Conservation (phyloP, 2,329 filamentous ascomycete genomes). For the Cercospora sesami region DNA sequence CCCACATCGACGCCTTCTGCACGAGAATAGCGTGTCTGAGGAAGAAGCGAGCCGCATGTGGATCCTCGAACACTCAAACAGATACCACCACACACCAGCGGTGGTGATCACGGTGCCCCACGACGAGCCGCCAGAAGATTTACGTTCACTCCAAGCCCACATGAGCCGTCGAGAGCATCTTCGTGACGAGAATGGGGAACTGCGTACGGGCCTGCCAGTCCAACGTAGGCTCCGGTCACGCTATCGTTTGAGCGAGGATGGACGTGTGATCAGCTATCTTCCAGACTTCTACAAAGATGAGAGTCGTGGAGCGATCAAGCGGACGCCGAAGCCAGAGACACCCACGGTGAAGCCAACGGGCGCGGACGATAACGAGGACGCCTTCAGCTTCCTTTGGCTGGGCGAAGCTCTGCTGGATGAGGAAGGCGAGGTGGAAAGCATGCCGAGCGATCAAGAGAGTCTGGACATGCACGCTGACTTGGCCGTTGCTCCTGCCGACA, state of each 20-base stretch:
- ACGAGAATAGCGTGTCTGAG: neutral
- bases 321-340: neutral
- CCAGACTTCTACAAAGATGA: slow-evolving; percentile 4
- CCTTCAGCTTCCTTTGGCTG: neutral
- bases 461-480: neutral
- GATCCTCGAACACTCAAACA: neutral
- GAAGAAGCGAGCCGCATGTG: neutral
- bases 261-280: neutral
- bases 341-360: neutral
- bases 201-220: neutral
- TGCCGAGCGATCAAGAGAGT: neutral
- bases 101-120: neutral
- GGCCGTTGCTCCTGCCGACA: neutral
- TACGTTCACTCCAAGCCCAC: neutral
- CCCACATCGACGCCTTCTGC: neutral
- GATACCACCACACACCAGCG: neutral
- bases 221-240: neutral
- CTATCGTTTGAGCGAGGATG: neutral
- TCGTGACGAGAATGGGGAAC: neutral
- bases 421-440: neutral
- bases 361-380: neutral
- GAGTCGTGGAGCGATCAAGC: neutral
- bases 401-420: neutral
- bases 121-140: neutral
- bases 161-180: neutral